phyloP scores from a whole-genome alignment of 768 basidiomycete species.

The Flagelloscypha sp. region DNA sequence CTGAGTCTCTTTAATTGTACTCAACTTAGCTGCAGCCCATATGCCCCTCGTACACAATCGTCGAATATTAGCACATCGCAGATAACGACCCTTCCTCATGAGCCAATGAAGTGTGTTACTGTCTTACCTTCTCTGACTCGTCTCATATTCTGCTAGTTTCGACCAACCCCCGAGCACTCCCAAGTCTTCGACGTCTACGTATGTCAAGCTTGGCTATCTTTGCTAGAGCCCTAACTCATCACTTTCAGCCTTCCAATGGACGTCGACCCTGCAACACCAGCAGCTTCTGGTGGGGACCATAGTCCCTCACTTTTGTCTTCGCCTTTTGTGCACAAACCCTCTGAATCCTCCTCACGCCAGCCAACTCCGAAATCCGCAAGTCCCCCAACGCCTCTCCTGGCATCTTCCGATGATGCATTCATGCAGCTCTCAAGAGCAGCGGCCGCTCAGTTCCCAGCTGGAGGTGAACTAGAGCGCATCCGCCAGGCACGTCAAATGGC shows the following conservation, averaged over 20 bases:
- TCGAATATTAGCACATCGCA: neutral
- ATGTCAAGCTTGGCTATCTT: neutral
- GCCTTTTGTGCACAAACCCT: constrained; percentile 7
- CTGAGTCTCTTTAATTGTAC: neutral
- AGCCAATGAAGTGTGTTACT: neutral
- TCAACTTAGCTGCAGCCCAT: neutral
- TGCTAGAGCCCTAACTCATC: neutral
- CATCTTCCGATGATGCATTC: constrained; percentile 16
- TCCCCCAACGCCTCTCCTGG: constrained; percentile 8
- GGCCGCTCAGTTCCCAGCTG: constrained; percentile 16
- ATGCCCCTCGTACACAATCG: neutral
- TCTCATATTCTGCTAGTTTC: neutral
- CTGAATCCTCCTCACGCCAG: constrained; percentile 4
- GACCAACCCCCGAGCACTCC: too few relatives aligned
- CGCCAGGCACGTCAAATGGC: constrained; percentile 45
- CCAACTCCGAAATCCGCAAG: constrained; percentile 9
- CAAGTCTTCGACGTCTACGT: constrained; percentile 1
- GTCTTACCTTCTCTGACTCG: neutral
- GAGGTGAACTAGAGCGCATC: constrained; percentile 55
- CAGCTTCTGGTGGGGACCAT: too few relatives aligned
- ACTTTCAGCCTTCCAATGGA: constrained; percentile 3
- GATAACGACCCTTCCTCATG: neutral
- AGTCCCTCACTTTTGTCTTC: constrained; percentile 1
- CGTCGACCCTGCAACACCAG: too few relatives aligned
- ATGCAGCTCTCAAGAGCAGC: constrained; percentile 12